Percentiles rank a stretch among this genome's conserved stretches.
Evolutionary conservation across 2,329 filamentous ascomycete genomes (phyloP).

Genomic region (Huntiella abstrusa): DNA sequence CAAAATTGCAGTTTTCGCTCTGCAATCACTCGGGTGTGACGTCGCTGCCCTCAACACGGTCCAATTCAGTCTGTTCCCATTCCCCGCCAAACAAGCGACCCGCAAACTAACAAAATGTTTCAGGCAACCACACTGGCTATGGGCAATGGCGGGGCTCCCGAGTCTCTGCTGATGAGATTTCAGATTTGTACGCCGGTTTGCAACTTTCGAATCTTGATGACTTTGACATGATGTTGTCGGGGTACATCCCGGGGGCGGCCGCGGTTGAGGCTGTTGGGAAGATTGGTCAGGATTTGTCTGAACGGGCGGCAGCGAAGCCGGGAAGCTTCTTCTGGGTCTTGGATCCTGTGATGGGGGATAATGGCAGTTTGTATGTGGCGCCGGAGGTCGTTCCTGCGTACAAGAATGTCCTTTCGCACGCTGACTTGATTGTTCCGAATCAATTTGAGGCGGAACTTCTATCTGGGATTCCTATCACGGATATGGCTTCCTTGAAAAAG

Average conservation of each 20-base stretch:
- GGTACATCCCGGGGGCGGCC: slow-evolving; percentile 78
- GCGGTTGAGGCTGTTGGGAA: slow-evolving; percentile 67
- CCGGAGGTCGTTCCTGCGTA: slow-evolving; percentile 86
- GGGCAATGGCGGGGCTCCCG: slow-evolving; percentile 70
- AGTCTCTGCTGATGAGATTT: slow-evolving; percentile 64
- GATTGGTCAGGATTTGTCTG: slow-evolving; percentile 65
- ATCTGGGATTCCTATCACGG: slow-evolving; percentile 65
- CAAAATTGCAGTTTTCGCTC: slow-evolving; percentile 85
- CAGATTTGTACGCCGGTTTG: slow-evolving; percentile 67
- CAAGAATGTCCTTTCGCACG: slow-evolving; percentile 56
- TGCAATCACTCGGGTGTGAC: slow-evolving; percentile 86
- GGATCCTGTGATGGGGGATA: slow-evolving; percentile 96
- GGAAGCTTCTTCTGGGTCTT: slow-evolving; percentile 92
- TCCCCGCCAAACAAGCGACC: neutral
- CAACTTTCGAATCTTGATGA: slow-evolving; percentile 67
- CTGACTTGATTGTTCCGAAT: slow-evolving; percentile 86
- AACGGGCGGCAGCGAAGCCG: slow-evolving; percentile 39
- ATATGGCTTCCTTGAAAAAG: slow-evolving; percentile 49
- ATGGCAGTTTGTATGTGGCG: slow-evolving; percentile 77
- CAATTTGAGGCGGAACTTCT: slow-evolving; percentile 94
- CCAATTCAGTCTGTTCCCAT: slow-evolving; percentile 60
- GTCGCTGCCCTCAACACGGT: slow-evolving; percentile 91
- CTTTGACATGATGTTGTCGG: slow-evolving; percentile 88
- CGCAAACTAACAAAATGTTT: slow-evolving; percentile 4
- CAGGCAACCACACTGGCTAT: slow-evolving; percentile 93